Conservation (phyloP, 1,284 basidiomycete genomes). For the Tilletia indica region DNA sequence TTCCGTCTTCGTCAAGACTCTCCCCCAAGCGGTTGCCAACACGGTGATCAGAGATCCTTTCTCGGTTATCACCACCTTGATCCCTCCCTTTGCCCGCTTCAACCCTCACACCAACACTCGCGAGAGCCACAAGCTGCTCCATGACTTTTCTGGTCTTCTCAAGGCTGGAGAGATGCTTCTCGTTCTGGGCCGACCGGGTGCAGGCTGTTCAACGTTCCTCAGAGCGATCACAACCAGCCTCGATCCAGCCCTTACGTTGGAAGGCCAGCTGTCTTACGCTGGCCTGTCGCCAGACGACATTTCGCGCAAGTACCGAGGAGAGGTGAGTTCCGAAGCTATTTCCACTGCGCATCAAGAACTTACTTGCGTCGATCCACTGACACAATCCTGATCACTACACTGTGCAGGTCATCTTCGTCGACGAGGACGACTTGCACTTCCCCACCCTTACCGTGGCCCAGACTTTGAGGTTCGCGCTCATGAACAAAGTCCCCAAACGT, state of each 20-base stretch:
- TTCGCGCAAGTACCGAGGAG: constrained; percentile 36
- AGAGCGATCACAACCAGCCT: constrained; percentile 36
- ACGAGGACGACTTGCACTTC: constrained; percentile 45
- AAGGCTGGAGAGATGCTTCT: constrained; percentile 48
- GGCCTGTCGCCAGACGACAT: constrained; percentile 35
- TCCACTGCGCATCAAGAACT: too few species aligned
- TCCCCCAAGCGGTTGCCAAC: constrained; percentile 40
- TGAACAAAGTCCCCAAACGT: constrained; percentile 38
- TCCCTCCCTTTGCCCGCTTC: constrained; percentile 30
- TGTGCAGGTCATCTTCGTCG: constrained; percentile 21
- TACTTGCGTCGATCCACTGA: constrained; percentile 26
- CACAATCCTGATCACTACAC: not conserved
- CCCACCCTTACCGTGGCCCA: constrained; percentile 45
- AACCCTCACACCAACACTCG: constrained; percentile 23
- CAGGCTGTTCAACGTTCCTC: constrained; percentile 42
- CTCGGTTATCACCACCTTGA: constrained; percentile 33
- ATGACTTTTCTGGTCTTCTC: constrained; percentile 35
- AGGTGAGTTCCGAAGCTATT: constrained; percentile 15
- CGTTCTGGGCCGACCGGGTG: constrained; percentile 45
- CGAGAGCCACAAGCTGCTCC: constrained; percentile 25
- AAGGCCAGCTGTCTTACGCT: constrained; percentile 42
- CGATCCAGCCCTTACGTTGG: not conserved
- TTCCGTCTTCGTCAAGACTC: constrained; percentile 44
- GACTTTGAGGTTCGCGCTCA: constrained; percentile 38
- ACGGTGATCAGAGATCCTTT: constrained; percentile 41